These are phyloP conservation scores for Ophiostoma pallidulum DNA, from an alignment of 2,329 filamentous ascomycete genomes.

Conservation along the genomic window DNA sequence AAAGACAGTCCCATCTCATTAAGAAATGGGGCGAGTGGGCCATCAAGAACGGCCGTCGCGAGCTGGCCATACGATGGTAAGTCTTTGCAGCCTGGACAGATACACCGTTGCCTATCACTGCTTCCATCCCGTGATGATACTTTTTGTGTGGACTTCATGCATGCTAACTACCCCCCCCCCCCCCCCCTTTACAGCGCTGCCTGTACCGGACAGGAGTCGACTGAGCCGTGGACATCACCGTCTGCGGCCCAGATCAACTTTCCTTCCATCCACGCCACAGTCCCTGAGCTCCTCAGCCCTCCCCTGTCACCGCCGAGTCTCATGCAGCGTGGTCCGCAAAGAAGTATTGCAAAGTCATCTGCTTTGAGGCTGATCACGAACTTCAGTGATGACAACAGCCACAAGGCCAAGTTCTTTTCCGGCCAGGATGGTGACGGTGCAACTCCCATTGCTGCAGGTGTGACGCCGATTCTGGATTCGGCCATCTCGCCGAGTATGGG, in stretches of 20 bases:
- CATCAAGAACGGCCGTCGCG: slow-evolving; percentile 75
- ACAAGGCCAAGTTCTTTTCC: slow-evolving; percentile 55
- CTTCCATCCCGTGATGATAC: too few relatives aligned
- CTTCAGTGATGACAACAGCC: slow-evolving; percentile 55
- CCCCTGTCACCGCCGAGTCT: slow-evolving; percentile 62
- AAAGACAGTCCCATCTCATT: slow-evolving; percentile 76
- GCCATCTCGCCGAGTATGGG: slow-evolving; percentile 61
- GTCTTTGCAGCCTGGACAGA: too few relatives aligned
- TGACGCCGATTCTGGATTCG: slow-evolving; percentile 79
- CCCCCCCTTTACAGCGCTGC: slow-evolving; percentile 59
- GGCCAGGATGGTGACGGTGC: slow-evolving; percentile 42
- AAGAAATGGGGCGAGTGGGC: slow-evolving; percentile 94
- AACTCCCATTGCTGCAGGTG: slow-evolving; percentile 73
- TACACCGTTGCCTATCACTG: too few relatives aligned
- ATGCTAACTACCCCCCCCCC: neutral
- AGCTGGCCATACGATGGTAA: slow-evolving; percentile 76
- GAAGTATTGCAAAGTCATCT: slow-evolving; percentile 66
- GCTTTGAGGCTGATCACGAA: slow-evolving; percentile 86
- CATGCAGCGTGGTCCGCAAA: slow-evolving; percentile 47
- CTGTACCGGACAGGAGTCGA: slow-evolving; percentile 75
- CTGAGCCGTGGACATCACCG: slow-evolving; percentile 81
- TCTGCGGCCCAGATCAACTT: slow-evolving; percentile 56
- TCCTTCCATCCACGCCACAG: slow-evolving; percentile 37
- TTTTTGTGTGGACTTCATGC: too few relatives aligned
- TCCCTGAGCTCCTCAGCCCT: slow-evolving; percentile 56